A percentile compares a stretch with the other conserved stretches of the same genome.
These are phyloP conservation scores for Tetrahymena elliotti DNA, from an alignment of 73 alveolate species.

Conservation along the genomic window DNA sequence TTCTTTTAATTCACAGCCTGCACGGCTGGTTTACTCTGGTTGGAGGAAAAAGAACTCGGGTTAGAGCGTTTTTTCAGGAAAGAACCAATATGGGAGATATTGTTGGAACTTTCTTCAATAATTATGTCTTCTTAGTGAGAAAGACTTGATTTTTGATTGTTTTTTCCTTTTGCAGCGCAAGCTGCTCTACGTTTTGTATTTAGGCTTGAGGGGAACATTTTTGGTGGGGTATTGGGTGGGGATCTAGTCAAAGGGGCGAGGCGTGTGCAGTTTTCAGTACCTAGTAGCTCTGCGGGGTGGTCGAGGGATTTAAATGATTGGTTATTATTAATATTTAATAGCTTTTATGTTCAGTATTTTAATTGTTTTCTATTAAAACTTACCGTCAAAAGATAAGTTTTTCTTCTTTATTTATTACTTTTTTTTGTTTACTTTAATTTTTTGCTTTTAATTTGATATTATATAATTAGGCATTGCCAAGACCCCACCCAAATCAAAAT, in stretches of 20 bases:
- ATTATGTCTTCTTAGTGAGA: not conserved
- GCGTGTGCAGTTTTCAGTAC: not conserved
- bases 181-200: not conserved
- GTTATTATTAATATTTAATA: not conserved
- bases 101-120: not conserved
- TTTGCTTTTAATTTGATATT: not conserved
- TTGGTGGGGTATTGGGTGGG: not conserved
- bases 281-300: not conserved
- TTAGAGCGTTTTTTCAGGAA: not conserved
- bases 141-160: not conserved
- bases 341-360: not conserved
- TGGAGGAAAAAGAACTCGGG: not conserved
- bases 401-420: not conserved
- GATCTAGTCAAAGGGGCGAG: conserved; percentile 3
- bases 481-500: not conserved
- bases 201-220: not conserved
- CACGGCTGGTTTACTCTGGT: not conserved
- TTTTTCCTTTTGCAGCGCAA: not conserved
- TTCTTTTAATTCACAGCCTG: not conserved
- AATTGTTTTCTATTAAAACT: not conserved
- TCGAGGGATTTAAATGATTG: not conserved
- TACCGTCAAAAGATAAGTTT: not conserved
- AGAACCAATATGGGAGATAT: not conserved
- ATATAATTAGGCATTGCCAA: not conserved
- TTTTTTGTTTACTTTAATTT: not conserved